Percentiles rank a stretch among this genome's conserved stretches.
Conservation (phyloP, 2,329 filamentous ascomycete species). For the Camillea tinctor region DNA sequence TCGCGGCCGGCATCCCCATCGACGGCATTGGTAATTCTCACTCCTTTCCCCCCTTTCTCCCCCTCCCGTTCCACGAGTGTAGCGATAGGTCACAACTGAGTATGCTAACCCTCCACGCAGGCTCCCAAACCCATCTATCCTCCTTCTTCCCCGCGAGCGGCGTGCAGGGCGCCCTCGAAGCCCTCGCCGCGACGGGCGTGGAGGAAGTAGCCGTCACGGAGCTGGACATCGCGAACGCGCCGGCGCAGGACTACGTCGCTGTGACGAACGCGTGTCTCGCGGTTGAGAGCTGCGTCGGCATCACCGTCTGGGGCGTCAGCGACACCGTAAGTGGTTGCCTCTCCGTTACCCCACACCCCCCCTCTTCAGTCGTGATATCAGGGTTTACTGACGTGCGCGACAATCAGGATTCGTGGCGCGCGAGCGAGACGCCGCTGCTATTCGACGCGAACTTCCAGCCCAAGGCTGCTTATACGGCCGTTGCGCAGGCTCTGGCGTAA, state of each 20-base stretch:
- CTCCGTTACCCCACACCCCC: neutral
- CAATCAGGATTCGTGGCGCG: slow-evolving; percentile 10
- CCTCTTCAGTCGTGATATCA: neutral
- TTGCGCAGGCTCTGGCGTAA: slow-evolving; percentile 14
- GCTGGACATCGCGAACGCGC: slow-evolving; percentile 51
- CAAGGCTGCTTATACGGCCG: slow-evolving; percentile 33
- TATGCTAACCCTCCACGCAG: slow-evolving; percentile 13
- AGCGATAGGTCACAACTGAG: too few relatives aligned
- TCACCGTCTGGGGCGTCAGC: slow-evolving; percentile 43
- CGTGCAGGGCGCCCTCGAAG: slow-evolving; percentile 40
- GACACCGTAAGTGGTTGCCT: slow-evolving; percentile 7
- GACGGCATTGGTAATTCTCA: slow-evolving; percentile 44
- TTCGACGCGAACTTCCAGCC: slow-evolving; percentile 33
- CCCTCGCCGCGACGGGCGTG: slow-evolving; percentile 41
- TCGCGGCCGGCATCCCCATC: slow-evolving; percentile 51
- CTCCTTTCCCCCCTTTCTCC: neutral
- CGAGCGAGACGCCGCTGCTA: slow-evolving; percentile 17
- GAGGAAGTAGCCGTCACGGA: slow-evolving; percentile 54
- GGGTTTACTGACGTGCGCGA: neutral
- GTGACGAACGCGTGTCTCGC: slow-evolving; percentile 44
- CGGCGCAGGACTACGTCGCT: slow-evolving; percentile 43
- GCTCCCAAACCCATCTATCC: slow-evolving; percentile 48
- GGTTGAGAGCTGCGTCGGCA: slow-evolving; percentile 47
- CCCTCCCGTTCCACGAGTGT: too few relatives aligned
- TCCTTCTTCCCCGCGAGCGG: slow-evolving; percentile 38